Evolutionary conservation across 495 filamentous ascomycete species (phyloP).

Genomic region (Ramalina intermedia): DNA sequence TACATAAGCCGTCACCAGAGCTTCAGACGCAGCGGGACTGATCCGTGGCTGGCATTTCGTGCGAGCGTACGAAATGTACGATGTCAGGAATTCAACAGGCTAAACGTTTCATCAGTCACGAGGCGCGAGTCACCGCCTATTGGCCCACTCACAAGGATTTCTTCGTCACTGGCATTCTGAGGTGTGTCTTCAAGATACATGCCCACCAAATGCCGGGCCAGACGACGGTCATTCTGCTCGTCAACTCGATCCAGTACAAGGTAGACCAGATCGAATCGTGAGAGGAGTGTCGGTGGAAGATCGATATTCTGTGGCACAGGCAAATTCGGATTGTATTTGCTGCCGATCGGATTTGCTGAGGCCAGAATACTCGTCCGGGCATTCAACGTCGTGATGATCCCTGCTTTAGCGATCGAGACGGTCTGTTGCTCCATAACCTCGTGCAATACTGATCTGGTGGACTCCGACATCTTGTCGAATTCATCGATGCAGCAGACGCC

Average conservation of each 20-base stretch:
- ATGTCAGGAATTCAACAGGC: slow-evolving; percentile 89
- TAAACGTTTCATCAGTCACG: slow-evolving; percentile 18
- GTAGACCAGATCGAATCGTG: slow-evolving; percentile 93
- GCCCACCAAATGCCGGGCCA: slow-evolving; percentile 83
- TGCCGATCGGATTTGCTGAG: slow-evolving; percentile 94
- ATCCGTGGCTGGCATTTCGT: slow-evolving; percentile 70
- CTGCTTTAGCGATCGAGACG: slow-evolving; percentile 94
- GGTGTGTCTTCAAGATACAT: slow-evolving; percentile 96
- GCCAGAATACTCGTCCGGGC: slow-evolving; percentile 87
- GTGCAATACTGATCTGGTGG: slow-evolving; percentile 88
- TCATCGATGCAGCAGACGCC: slow-evolving; percentile 98
- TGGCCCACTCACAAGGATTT: slow-evolving; percentile 57
- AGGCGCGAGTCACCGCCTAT: neutral
- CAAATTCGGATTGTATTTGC: slow-evolving; percentile 88
- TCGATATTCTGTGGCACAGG: slow-evolving; percentile 98
- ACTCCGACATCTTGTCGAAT: slow-evolving; percentile 98
- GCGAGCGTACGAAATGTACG: slow-evolving; percentile 95
- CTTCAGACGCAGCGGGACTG: slow-evolving; percentile 57
- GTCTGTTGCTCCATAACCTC: slow-evolving; percentile 99
- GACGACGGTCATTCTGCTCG: slow-evolving; percentile 69
- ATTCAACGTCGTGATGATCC: slow-evolving; percentile 96
- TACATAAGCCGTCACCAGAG: slow-evolving; percentile 77
- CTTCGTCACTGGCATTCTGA: slow-evolving; percentile 59
- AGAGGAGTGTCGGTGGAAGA: slow-evolving; percentile 84
- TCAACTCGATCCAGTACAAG: slow-evolving; percentile 88